Evolutionary conservation across 768 basidiomycete species (phyloP).

Genomic region (Termitomyces sp.): DNA sequence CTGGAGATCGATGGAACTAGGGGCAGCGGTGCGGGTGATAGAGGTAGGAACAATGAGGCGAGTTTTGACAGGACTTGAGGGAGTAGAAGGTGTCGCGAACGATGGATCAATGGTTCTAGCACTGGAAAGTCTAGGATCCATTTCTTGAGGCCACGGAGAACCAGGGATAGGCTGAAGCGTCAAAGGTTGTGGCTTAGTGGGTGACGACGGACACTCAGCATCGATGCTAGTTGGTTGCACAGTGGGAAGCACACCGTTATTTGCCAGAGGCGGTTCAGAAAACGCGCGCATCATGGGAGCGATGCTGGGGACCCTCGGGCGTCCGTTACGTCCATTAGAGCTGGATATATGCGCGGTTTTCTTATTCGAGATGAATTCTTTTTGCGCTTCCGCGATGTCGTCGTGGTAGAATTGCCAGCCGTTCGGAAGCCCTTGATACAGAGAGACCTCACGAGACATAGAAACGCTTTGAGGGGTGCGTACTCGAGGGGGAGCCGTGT

Average conservation of each 20-base stretch:
- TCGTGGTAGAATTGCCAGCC: constrained; percentile 46
- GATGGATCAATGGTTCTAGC: not conserved
- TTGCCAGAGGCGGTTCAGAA: constrained; percentile 4
- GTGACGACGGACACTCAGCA: constrained; percentile 12
- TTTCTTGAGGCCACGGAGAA: constrained; percentile 10
- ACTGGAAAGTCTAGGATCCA: not conserved
- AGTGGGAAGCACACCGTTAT: not conserved
- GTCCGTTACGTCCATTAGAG: constrained; percentile 15
- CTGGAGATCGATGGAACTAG: constrained; percentile 27
- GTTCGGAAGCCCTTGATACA: constrained; percentile 46
- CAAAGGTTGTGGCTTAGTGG: constrained; percentile 6
- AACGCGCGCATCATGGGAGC: constrained; percentile 30
- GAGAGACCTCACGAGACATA: constrained; percentile 47
- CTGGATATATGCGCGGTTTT: constrained; percentile 4
- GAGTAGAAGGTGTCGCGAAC: constrained; percentile 10
- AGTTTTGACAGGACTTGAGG: constrained; percentile 1
- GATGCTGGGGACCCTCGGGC: constrained; percentile 40
- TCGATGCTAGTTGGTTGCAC: constrained; percentile 22
- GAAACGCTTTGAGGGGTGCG: constrained; percentile 23
- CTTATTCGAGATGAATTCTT: constrained; percentile 23
- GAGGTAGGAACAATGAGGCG: constrained; percentile 17
- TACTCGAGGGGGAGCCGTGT: constrained; percentile 11
- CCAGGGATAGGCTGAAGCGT: constrained; percentile 13
- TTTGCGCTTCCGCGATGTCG: constrained; percentile 30
- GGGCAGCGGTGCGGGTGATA: constrained; percentile 28